Evolutionary conservation across 176 grass and related monocot species (phyloP).

Genomic region (Leersia perrieri): DNA sequence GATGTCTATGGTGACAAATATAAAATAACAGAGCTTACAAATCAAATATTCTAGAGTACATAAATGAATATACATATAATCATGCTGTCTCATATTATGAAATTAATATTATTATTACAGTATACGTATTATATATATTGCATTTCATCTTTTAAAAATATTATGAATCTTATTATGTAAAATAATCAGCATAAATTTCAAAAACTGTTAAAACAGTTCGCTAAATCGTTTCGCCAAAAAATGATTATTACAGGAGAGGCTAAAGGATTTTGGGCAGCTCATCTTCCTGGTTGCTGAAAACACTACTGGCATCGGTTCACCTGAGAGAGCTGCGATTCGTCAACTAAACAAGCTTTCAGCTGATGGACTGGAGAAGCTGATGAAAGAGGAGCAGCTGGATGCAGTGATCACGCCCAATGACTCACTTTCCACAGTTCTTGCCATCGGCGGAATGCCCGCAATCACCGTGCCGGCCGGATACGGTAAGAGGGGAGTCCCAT

Average conservation of each 20-base stretch:
- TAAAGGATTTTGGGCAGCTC: conserved; percentile 42
- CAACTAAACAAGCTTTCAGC: conserved; percentile 40
- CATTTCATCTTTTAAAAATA: no score
- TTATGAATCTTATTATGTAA: no score
- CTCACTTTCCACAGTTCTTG: conserved; percentile 1
- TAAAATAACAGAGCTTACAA: no score
- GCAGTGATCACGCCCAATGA: conserved; percentile 30
- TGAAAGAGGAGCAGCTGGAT: conserved; percentile 45
- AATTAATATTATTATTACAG: no score
- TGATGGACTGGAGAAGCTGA: conserved; percentile 43
- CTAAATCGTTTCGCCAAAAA: no score
- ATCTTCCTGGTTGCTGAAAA: conserved; percentile 45
- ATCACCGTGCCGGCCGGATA: conserved; percentile 69
- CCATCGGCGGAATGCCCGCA: conserved; percentile 53
- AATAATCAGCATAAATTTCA: no score
- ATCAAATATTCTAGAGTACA: no score
- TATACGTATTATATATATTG: no score
- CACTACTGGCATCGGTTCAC: conserved; percentile 32
- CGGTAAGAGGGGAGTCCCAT: conserved; percentile 29
- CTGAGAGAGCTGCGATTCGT: conserved; percentile 28
- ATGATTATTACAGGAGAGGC: conserved; percentile 42
- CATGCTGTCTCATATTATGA: no score
- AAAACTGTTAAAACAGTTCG: no score
- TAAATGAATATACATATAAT: no score
- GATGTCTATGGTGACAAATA: no score